These are phyloP conservation scores for Cercospora brassicicola DNA, from an alignment of 2,329 filamentous ascomycete species.

Conservation along the genomic window DNA sequence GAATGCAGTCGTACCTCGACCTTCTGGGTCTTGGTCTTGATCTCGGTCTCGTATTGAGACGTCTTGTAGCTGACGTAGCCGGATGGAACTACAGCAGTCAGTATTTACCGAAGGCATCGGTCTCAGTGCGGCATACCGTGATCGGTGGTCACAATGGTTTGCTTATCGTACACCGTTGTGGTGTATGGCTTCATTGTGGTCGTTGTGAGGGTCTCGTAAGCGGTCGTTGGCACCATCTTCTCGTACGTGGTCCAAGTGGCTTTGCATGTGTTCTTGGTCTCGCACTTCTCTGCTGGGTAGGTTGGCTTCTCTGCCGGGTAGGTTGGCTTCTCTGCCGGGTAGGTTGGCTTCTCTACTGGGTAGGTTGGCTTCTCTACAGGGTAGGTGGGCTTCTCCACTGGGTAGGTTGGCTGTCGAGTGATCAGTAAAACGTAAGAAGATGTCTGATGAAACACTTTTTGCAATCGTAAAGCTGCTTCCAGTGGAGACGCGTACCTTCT, in stretches of 20 bases:
- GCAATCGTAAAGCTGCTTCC: no score
- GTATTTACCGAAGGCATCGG: no score
- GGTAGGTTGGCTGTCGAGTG: background rate
- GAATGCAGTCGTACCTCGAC: conserved; percentile 8
- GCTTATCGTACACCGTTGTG: conserved; percentile 10
- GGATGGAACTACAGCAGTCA: conserved; percentile 4
- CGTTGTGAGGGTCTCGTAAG: conserved; percentile 10
- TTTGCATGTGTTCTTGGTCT: conserved; percentile 19
- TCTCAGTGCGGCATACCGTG: background rate
- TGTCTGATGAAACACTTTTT: no score
- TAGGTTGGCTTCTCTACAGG: background rate
- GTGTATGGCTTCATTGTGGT: conserved; percentile 17
- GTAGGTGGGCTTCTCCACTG: background rate
- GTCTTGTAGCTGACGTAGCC: conserved; percentile 11
- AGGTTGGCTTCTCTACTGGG: background rate
- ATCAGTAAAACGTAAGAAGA: background rate
- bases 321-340: background rate
- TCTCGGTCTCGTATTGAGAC: background rate
- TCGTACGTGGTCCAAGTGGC: conserved; percentile 13
- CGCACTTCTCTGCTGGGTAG: background rate
- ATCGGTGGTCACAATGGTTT: conserved; percentile 4
- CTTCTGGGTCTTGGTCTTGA: conserved; percentile 14
- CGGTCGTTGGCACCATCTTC: conserved; percentile 16
- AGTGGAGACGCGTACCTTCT: background rate
- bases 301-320: background rate